Percentiles rank a stretch among this genome's conserved stretches.
These are phyloP conservation scores for Phalaenopsis equestris DNA, from an alignment of 106 monocot species.

Conservation along the genomic window DNA sequence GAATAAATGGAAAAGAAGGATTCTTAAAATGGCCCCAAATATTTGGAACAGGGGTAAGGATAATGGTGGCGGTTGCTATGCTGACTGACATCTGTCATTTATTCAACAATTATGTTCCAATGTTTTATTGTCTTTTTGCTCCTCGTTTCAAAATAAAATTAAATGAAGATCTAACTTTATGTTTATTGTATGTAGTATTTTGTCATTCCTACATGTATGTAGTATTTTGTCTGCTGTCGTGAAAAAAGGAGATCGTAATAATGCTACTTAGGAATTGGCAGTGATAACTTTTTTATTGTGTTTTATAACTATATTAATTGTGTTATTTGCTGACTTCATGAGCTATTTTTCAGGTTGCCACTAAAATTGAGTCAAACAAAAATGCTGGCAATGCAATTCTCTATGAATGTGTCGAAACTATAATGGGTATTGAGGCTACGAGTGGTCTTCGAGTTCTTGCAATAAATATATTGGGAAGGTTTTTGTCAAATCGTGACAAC, in stretches of 20 bases:
- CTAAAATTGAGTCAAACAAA: constrained; percentile 95
- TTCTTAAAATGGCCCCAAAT: neutral
- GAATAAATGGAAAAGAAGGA: neutral
- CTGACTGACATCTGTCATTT: neutral
- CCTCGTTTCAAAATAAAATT: neutral
- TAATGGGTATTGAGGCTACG: constrained; percentile 98
- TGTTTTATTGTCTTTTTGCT: neutral
- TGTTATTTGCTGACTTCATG: constrained; percentile 1
- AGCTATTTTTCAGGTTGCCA: constrained; percentile 52
- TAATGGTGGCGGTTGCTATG: neutral
- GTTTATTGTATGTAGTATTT: neutral
- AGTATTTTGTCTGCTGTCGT: no score
- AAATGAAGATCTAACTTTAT: neutral
- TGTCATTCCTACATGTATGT: neutral
- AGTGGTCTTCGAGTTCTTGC: constrained; percentile 93
- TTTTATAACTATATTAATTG: neutral
- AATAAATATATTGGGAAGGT: constrained; percentile 96
- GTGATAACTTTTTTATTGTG: neutral
- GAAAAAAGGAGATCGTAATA: neutral
- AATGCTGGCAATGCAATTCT: constrained; percentile 99
- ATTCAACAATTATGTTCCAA: neutral
- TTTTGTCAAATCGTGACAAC: constrained; percentile 96
- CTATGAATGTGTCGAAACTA: constrained; percentile 97
- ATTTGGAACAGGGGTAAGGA: neutral
- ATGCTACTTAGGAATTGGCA: neutral